Base-by-base conservation (phyloP, 1,139 yeast species). In the Saccharomycopsis hybrid region DNA sequence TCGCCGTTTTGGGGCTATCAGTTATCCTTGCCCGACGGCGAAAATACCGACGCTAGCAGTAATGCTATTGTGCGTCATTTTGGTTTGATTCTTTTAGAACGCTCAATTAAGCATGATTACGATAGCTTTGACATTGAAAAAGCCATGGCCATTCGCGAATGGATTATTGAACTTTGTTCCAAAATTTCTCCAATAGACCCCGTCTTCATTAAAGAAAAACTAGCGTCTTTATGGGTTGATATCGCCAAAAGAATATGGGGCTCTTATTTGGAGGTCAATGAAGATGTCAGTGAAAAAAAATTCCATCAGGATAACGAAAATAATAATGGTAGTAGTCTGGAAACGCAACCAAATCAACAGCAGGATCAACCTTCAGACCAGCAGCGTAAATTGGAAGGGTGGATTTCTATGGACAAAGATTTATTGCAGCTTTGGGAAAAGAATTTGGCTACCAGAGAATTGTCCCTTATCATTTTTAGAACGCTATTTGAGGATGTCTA, bases 201-300 rank as follows among this genome's bases (percentile, higher is more conserved):
- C 7, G 92, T 89, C 65, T 94, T 83, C 59, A 73, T 94, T 51
- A 87, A 84, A 61, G 97, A 90, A 62, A 94, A 94, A 65, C 64
- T 90, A 46, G 95, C 97, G 3, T 82, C 79, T 57, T 68, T 92
- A 28, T 90, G 97, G 97, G 96, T 87, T 0, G 84, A 89, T 41
- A 73, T 92, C 8, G 95, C 96, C n/a, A 92, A 94, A 62, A 74
- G 95, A 50, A 76, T 80, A 39, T 94, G 98, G 98, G 97, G 97
- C 7, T 71, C 74, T 46, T 76, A 66, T 41, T 56, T 70, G 28
- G 65, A 65, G 50, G n/a, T n/a, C n/a, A n/a, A n/a, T n/a, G 30
- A 25, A 13, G 25, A 25, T 36, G 29, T 13, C 11, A 25, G 18
- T 36, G 25, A 27, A 9, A 37, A 37, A 13, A n/a, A 25, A 28